Percentiles rank a stretch among this genome's conserved stretches.
These are phyloP conservation scores for Neurospora sp. DNA, from an alignment of 495 filamentous ascomycete genomes.

Conservation along the genomic window DNA sequence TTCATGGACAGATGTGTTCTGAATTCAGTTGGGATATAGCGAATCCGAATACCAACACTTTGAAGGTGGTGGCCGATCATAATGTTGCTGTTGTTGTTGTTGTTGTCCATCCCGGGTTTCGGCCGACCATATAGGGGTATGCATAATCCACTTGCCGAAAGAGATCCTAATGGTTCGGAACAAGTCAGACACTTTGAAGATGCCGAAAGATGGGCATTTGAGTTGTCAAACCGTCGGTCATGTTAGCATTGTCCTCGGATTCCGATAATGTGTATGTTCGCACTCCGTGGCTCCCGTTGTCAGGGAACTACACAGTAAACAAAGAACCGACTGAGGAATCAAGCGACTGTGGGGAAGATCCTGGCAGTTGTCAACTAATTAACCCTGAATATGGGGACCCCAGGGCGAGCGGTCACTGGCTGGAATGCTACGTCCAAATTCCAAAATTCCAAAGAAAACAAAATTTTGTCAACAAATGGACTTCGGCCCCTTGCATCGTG, in stretches of 20 bases:
- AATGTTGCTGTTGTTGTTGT: too few relatives aligned
- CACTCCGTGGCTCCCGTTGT: neutral
- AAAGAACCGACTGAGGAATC: neutral
- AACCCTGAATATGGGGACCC: neutral
- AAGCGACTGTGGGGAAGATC: neutral
- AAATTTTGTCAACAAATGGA: neutral
- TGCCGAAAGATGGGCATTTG: neutral
- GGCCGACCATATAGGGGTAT: neutral
- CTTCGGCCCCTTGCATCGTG: neutral
- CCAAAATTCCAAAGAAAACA: neutral
- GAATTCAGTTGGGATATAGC: neutral
- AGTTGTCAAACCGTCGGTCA: neutral
- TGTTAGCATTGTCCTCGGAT: neutral
- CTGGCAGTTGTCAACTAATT: neutral
- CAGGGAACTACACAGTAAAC: neutral
- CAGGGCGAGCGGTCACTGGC: neutral
- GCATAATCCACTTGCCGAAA: neutral
- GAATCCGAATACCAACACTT: neutral
- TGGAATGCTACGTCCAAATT: neutral
- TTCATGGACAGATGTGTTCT: neutral
- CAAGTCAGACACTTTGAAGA: neutral
- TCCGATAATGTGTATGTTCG: neutral
- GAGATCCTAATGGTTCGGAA: neutral
- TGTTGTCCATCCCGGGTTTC: neutral
- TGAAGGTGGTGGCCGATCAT: neutral